Conservation (phyloP, 129 eudicot genomes). For the Arctium lappa region DNA sequence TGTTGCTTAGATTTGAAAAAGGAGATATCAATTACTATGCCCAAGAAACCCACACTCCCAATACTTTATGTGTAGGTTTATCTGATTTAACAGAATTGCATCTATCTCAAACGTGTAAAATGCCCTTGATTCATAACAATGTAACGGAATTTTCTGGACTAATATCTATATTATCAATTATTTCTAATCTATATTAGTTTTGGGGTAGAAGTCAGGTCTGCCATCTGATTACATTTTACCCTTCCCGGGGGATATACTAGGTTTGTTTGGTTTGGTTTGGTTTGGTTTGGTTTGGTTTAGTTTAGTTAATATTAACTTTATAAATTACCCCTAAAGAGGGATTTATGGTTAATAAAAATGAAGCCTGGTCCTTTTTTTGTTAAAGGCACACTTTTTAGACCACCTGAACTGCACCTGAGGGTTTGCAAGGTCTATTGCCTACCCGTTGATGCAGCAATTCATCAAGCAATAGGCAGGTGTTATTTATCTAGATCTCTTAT, state of each 20-base stretch:
- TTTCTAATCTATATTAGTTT: not conserved
- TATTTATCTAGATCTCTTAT: not conserved
- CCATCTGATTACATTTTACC: no score
- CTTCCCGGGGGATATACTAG: no score
- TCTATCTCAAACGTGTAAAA: not conserved
- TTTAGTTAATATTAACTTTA: no score
- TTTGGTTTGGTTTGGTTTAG: no score
- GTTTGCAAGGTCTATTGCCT: not conserved
- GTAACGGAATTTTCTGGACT: not conserved
- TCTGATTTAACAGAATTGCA: not conserved
- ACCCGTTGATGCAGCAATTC: not conserved
- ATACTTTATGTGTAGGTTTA: not conserved
- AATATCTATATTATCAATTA: not conserved
- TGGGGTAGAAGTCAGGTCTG: not conserved
- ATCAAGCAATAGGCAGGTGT: not conserved
- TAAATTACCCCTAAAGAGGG: no score
- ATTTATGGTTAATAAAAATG: no score
- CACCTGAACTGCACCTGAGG: not conserved
- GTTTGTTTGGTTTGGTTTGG: no score
- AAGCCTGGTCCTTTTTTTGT: no score
- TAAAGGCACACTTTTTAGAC: not conserved
- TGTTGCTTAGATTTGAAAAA: not conserved
- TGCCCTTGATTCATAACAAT: not conserved
- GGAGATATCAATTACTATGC: not conserved
- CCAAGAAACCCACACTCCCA: not conserved